Percentiles rank a stretch among this genome's conserved stretches.
phyloP scores from a whole-genome alignment of 805 yeast genomes.

The Ogataea trehaloabstinens region DNA sequence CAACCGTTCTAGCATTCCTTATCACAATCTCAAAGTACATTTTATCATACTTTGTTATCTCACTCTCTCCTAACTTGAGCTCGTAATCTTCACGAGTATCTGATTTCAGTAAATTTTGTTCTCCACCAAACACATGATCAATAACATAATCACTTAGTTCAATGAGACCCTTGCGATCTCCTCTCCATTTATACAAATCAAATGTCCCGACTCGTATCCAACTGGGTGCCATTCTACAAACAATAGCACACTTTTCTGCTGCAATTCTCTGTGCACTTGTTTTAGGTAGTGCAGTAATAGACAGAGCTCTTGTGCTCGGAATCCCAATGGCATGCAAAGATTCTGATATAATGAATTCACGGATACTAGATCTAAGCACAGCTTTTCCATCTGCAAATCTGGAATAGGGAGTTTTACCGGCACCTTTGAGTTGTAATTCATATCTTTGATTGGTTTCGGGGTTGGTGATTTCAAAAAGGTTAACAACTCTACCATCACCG shows the following conservation, averaged over 20 bases:
- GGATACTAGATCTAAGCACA: constrained; percentile 77
- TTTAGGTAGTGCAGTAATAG: constrained; percentile 68
- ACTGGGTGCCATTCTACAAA: constrained; percentile 75
- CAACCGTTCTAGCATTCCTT: constrained; percentile 76
- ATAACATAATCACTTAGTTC: constrained; percentile 71
- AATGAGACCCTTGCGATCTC: constrained; percentile 61
- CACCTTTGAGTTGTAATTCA: constrained; percentile 85
- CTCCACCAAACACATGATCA: constrained; percentile 52
- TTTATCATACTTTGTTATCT: constrained; percentile 59
- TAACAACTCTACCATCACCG: constrained; percentile 92
- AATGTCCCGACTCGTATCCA: constrained; percentile 91
- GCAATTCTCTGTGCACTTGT: constrained; percentile 72
- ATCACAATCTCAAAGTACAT: constrained; percentile 68
- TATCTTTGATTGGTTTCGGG: constrained; percentile 39
- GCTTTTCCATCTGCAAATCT: constrained; percentile 98
- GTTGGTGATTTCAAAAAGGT: constrained; percentile 68
- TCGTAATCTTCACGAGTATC: constrained; percentile 32
- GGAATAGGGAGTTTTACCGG: constrained; percentile 88
- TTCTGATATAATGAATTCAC: constrained; percentile 87
- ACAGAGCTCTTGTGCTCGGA: constrained; percentile 82
- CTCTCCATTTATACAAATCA: constrained; percentile 74
- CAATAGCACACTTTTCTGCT: constrained; percentile 81
- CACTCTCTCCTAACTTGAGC: constrained; percentile 25
- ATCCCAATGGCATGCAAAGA: constrained; percentile 76
- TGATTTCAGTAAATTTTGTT: constrained; percentile 28